These are phyloP conservation scores for Ophiostoma quercus DNA, from an alignment of 2,329 filamentous ascomycete species.

Conservation along the genomic window DNA sequence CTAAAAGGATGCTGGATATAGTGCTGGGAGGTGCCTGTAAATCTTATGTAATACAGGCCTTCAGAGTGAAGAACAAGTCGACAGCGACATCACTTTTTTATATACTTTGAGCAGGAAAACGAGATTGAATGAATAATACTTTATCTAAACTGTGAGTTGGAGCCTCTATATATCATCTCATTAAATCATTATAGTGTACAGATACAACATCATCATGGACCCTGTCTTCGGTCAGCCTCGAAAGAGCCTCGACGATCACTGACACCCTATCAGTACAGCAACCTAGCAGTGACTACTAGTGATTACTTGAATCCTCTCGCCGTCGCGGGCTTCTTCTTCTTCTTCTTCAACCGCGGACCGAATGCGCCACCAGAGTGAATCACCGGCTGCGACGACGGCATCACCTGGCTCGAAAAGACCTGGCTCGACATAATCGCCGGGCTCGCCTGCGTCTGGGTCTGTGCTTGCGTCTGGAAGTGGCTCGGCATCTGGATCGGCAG, in stretches of 20 bases:
- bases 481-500: neutral
- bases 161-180: neutral
- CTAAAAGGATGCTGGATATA: neutral
- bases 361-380: conserved; percentile 16
- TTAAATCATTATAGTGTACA: neutral
- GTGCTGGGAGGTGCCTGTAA: neutral
- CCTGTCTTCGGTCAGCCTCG: neutral
- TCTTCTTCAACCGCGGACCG: conserved; percentile 34
- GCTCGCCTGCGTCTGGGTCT: neutral
- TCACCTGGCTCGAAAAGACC: conserved; percentile 23
- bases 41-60: conserved; percentile 1
- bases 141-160: neutral
- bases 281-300: neutral
- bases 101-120: neutral
- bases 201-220: neutral
- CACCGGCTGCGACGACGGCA: conserved; percentile 23
- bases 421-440: conserved; percentile 20
- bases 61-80: neutral
- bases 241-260: neutral
- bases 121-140: neutral
- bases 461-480: neutral
- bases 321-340: conserved; percentile 43
- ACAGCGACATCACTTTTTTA: neutral
- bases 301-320: conserved; percentile 39
- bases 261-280: neutral